Evolutionary conservation across 2,329 filamentous ascomycete genomes (phyloP), one percentile per base, ranked within the genome.

Genomic region (Clarireedia monteithiana): DNA sequence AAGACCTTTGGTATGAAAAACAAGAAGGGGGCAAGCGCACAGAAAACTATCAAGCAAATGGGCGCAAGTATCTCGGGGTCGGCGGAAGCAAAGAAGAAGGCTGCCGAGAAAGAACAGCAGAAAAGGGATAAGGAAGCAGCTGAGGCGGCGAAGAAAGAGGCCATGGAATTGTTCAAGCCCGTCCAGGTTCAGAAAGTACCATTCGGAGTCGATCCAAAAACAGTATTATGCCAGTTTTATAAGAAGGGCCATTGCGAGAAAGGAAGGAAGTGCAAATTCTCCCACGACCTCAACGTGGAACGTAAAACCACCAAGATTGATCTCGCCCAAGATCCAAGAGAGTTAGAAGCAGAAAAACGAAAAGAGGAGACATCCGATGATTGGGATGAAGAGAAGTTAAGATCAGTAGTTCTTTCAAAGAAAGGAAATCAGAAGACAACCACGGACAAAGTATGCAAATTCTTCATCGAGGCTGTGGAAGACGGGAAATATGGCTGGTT

Each of bases 1-100:
- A 94, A 92, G 77, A 96, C 94, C 49, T 99, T 99, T 79, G 94
- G 94, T 67, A 97, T 99, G 94, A 99, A 99, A 77, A 99, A 99
- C 71, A 99, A 99, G 79, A 99, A 96, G 80, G 94, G 94, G 64
- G 87, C 84, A 56, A 85, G 83, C 52, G 92, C 91, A 55, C 89
- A 97, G 75, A 95, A 85, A 74, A 84, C 91, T 65, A 97, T 99
- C 70, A 86, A 88, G 58, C 88, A 91, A 67, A 82, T 99, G 71
- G 81, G 85, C 48, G 86, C 91, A 66, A 81, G 85, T 52, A 84
- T 81, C 56, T 85, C 86, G 65, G 89, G 90, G 59, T 86, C 80
- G n/a, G 83, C 89, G 23, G 92, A 96, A 57, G 86, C 94, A 72
- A 97, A 96, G 79, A 81, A 79, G 66, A 96, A 83, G 68, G 77